Base-by-base conservation (phyloP, 139 green algal genomes). In the Ettlia oleoabundans region DNA sequence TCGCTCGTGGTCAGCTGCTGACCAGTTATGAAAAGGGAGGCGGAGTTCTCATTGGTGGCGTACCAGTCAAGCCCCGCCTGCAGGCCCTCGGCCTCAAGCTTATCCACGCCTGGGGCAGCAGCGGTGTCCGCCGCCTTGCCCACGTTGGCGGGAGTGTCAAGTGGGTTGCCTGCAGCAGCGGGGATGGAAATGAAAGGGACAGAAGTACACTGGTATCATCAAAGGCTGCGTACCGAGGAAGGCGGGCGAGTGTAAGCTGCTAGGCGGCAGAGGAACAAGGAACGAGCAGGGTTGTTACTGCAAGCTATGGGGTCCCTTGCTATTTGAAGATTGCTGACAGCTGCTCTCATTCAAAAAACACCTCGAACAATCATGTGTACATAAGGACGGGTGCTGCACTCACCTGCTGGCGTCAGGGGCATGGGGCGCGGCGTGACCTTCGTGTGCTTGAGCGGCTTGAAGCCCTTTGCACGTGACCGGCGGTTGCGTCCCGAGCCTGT, bases 41-140 rank as follows among this genome's bases (percentile, higher is more conserved):
- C 53, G 35, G 35, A 38, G 73, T 80, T 35, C 53, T 87, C 43
- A 55, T 87, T 84, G 32, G 61, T 85, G 52, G 53, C 70, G 35
- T 82, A 88, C 70, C 80, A 88, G 70, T 88, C 78, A 26, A 85
- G 41, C n/a, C 77, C 84, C 3, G 40, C 33, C 28, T 82, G 58
- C 58, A 86, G 47, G 38, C 82, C 82, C 47, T 86, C 82, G 26
- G 76, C 82, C 47, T 86, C 72, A 19, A 78, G 67, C 8, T 74
- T 76, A 42, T 86, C 76, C 26, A 41, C 32, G 47, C 62, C 68
- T 8, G 7, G 52, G 7, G 38, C 28, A 1, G 33, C 73, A 24
- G 43, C 26, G 1, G 3, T 30, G 2, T 32, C 33, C 15, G 8
- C 47, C 6, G 38, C 38, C 24, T 52, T 26, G 37, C 38, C 66